Base-by-base conservation (phyloP, 495 filamentous ascomycete genomes). In the Cercophora samala region DNA sequence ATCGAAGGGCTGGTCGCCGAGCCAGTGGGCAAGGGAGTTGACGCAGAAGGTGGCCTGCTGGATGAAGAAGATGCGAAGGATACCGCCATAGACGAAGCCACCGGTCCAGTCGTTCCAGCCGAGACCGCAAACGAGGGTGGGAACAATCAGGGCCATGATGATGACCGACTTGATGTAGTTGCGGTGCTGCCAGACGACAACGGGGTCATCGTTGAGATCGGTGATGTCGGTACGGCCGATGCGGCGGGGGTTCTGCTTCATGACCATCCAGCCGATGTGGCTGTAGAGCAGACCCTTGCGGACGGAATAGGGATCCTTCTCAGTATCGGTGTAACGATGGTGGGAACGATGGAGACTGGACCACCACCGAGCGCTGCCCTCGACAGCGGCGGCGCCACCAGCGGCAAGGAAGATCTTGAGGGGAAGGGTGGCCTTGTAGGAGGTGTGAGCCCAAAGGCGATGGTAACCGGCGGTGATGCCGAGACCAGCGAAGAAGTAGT, bases 31-130 rank as follows among this genome's bases (percentile, higher is more conserved):
- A 65, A 99, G 84, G 60, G 93, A 97, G 87, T 99, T 99, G 86
- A 99, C 93, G 72, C 95, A 99, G 89, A 99, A 99, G 70, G 95
- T 99, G 67, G 95, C 95, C 80, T 99, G 95, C 83, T 99, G 95
- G 70, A 99, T 93, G 84, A 99, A 92, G 87, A 96, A 97, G 79
- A 97, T 93, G 73, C 95, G 87, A 70, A 97, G 89, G 75, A 99
- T 96, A 73, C 95, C 95, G 64, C 86, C 93, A 73, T 99, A 99
- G 80, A 99, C 86, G 79, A 92, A 96, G 55, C 95, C 95, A 70
- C 95, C 95, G 65, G 86, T 74, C 87, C 86, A 97, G 78, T 99
- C 95, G 79, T 86, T 86, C 93, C 93, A 99, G 74, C 87, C 87
- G 53, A 97, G 81, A 74, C 95, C 95, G 73, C 91, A 89, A 64